These are phyloP conservation scores for Setaria viridis DNA, from an alignment of 202 grass and related monocot species.

Conservation along the genomic window DNA sequence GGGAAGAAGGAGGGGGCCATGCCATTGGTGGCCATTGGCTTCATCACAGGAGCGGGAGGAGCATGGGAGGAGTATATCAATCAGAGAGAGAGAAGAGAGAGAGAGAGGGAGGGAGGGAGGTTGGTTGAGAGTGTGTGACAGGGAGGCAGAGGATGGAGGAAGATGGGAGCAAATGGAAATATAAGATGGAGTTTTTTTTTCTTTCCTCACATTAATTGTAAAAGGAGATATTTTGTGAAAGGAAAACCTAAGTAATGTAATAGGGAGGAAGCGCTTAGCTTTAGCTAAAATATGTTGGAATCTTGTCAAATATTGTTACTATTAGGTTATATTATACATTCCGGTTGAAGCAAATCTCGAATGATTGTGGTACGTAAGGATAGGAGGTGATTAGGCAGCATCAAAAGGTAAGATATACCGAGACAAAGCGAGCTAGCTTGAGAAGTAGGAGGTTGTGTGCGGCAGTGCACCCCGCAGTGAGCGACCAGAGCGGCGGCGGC, in stretches of 20 bases:
- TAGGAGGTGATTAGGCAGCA: too few species aligned
- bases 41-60: slow-evolving; percentile 47
- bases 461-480: too few species aligned
- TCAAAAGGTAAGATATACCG: too few species aligned
- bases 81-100: neutral
- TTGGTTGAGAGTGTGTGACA: slow-evolving; percentile 43
- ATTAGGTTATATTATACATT: neutral
- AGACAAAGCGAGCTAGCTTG: too few species aligned
- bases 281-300: neutral
- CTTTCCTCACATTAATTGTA: neutral
- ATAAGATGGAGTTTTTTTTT: neutral
- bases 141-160: slow-evolving; percentile 38
- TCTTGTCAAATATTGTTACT: neutral
- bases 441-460: too few species aligned
- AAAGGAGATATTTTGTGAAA: neutral
- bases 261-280: neutral
- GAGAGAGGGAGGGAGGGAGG: neutral
- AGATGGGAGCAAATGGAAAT: slow-evolving; percentile 57
- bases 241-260: neutral
- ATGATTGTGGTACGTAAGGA: too few species aligned
- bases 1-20: slow-evolving; percentile 57
- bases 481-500: too few species aligned
- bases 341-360: too few species aligned
- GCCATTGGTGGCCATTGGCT: slow-evolving; percentile 61
- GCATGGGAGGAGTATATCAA: slow-evolving; percentile 50